Base-by-base conservation (phyloP, 23 red algal genomes). In the Porphyridium purpureum region DNA sequence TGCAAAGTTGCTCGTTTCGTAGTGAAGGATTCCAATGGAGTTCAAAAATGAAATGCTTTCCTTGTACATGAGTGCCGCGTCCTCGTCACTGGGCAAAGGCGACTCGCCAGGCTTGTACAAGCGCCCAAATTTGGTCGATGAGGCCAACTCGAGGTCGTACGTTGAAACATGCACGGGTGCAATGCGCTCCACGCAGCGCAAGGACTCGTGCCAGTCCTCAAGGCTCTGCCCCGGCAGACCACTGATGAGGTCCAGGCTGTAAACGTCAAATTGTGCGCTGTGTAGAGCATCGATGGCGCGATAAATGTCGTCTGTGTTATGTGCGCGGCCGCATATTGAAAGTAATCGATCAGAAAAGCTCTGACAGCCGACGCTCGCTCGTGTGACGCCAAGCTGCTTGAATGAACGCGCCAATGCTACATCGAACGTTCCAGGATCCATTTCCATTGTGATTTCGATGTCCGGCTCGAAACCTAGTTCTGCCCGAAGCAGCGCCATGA, bases 351-450 rank as follows among this genome's bases (percentile, higher is more conserved):
- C 66, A 42, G 79, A 55, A 50, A 98, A 85, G 21, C 63, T 50
- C 60, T 98, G 90, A 8, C 65, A 78, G 0, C 90, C 90, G 1
- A 98, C 62, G 19, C 70, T 80, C 33, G 75, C 90, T 30, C 90
- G 79, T 7, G 57, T 98, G 28, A 98, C 68, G 21, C 90, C 90
- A 19, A 64, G 42, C 0, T 31, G 5, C 5, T 33, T 26, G 50
- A 77, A 86, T 4, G 50, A 47, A 3, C 34, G 49, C 28, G 80
- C 77, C 14, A 50, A 36, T 27, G 21, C 7, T 1, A 22, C 3
- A 6, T 69, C 50, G 53, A 98, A 98, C 1, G 90, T 98, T 31
- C 64, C 78, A 5, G 90, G 90, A 48, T 98, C 90, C 90, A 98
- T 84, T 55, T 98, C 90, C 40, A 76, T 44, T 5, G 78, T 44